These are phyloP conservation scores for Ceriops tagal DNA, from an alignment of 345 rosid species.

Conservation along the genomic window DNA sequence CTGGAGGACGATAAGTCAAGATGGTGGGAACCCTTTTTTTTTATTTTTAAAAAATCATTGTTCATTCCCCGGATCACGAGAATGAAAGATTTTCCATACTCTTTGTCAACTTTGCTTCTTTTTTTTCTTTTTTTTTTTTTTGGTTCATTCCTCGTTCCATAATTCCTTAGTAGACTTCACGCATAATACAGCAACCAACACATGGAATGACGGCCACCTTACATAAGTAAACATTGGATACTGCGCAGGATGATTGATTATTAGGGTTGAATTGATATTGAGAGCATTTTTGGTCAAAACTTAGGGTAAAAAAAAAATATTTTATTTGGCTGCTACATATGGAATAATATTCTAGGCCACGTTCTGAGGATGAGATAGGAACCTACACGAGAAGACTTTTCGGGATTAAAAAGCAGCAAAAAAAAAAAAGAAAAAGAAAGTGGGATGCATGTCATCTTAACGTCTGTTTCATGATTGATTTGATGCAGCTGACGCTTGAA, in stretches of 20 bases:
- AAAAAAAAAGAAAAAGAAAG: no score
- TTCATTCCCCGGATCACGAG: slow-evolving; percentile 24
- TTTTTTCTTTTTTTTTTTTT: background rate
- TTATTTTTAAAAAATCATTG: slow-evolving; percentile 37
- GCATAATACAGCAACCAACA: background rate
- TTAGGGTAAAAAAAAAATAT: background rate
- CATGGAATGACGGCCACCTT: background rate
- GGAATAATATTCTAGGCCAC: background rate
- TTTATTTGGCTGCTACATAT: background rate
- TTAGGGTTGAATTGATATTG: background rate
- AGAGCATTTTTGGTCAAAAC: slow-evolving; percentile 7
- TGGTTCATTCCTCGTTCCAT: background rate
- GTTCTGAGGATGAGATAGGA: no score
- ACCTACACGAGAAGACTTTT: no score
- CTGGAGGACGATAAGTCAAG: slow-evolving; percentile 34
- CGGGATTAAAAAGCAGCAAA: no score
- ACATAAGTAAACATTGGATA: background rate
- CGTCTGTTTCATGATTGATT: slow-evolving; percentile 20
- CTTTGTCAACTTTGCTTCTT: no score
- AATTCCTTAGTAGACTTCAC: slow-evolving; percentile 1
- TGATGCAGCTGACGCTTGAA: slow-evolving; percentile 1
- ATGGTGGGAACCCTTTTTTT: slow-evolving; percentile 26
- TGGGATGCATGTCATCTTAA: no score
- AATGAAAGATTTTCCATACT: no score
- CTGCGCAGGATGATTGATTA: background rate